Conservation (phyloP, 192 early-diverging fungal species). For the Thamnidium elegans region DNA sequence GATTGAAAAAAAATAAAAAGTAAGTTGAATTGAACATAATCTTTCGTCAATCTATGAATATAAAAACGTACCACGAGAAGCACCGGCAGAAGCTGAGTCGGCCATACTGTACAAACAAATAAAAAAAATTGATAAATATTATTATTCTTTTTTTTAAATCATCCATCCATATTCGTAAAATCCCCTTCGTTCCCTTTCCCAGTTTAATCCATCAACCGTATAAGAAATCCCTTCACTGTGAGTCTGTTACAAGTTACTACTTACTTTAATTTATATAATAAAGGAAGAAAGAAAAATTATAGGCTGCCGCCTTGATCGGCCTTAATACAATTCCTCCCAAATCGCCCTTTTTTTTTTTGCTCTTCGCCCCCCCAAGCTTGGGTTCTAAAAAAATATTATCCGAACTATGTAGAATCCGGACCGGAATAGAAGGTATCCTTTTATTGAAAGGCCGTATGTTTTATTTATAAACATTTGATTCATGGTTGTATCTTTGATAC, state of each 20-base stretch:
- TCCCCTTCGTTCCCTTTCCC: too few species aligned
- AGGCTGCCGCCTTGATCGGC: too few species aligned
- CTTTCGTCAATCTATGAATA: too few species aligned
- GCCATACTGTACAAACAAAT: conserved; percentile 61
- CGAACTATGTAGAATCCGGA: not conserved
- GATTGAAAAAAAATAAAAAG: not conserved
- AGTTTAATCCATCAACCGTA: too few species aligned
- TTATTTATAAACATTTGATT: too few species aligned
- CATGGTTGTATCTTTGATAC: too few species aligned
- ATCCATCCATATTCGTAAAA: not conserved
- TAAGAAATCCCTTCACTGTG: too few species aligned
- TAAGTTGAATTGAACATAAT: not conserved
- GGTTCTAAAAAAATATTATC: not conserved
- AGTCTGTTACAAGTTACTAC: not conserved
- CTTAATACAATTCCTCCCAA: conserved; percentile 3
- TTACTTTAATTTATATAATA: conserved; percentile 16
- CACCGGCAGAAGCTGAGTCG: conserved; percentile 77
- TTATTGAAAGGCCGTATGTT: too few species aligned
- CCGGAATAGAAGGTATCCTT: not conserved
- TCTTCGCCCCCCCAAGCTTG: not conserved
- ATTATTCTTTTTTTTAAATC: not conserved
- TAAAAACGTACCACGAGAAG: conserved; percentile 50
- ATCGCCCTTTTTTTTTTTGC: not conserved
- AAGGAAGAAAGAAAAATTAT: conserved; percentile 15
- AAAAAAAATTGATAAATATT: not conserved